Evolutionary conservation across 257 asterid genomes (phyloP).

Genomic region (Solanum ossicruentum): DNA sequence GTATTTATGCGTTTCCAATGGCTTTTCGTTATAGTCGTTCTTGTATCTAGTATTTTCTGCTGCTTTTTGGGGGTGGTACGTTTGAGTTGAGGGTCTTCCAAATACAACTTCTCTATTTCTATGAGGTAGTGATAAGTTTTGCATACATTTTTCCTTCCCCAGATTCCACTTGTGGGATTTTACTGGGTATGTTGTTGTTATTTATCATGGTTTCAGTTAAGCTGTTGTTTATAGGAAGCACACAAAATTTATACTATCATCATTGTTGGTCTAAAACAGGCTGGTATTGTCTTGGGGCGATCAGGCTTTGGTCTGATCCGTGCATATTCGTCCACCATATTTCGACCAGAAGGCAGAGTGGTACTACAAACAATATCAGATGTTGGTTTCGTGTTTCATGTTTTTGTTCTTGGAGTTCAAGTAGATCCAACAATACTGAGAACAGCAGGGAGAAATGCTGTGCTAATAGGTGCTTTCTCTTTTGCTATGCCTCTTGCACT

Average conservation of each 20-base stretch:
- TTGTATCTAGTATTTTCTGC: too few relatives aligned
- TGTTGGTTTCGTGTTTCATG: constrained; percentile 39
- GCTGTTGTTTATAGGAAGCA: not conserved
- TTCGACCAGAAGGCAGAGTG: constrained; percentile 33
- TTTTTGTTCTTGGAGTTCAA: constrained; percentile 44
- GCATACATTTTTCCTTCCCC: too few relatives aligned
- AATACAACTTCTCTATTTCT: too few relatives aligned
- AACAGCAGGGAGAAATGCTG: constrained; percentile 11
- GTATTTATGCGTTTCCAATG: too few relatives aligned
- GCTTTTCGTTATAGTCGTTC: too few relatives aligned
- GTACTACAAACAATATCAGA: constrained; percentile 36
- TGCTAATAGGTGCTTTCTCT: constrained; percentile 25
- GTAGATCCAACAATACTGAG: constrained; percentile 24
- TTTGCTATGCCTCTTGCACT: constrained; percentile 24
- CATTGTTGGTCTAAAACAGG: constrained; percentile 19
- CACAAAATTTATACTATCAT: not conserved
- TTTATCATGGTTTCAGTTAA: not conserved
- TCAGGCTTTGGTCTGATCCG: constrained; percentile 17
- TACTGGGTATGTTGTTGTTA: too few relatives aligned
- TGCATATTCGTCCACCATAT: not conserved
- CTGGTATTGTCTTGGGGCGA: constrained; percentile 38
- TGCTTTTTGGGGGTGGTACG: too few relatives aligned
- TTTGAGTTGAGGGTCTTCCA: too few relatives aligned
- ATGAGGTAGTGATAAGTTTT: too few relatives aligned
- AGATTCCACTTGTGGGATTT: too few relatives aligned